Evolutionary conservation across 2,329 filamentous ascomycete species (phyloP).

Genomic region (Diaporthe citriasiana): DNA sequence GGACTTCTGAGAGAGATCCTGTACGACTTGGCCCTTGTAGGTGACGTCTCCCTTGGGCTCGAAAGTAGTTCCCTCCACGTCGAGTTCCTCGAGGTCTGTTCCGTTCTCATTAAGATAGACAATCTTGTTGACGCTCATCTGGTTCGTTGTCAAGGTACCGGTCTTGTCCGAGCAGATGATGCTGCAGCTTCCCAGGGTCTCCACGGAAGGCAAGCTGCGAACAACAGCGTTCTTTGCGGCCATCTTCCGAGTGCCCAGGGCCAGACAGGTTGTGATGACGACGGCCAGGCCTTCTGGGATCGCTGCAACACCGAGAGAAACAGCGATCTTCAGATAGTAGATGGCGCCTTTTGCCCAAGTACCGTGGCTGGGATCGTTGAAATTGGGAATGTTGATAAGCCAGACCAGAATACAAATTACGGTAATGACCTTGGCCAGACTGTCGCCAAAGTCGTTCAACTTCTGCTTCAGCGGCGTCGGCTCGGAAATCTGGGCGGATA

Average conservation of each 20-base stretch:
- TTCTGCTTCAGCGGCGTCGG: slow-evolving; percentile 98
- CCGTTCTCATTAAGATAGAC: slow-evolving; percentile 85
- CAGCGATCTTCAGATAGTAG: slow-evolving; percentile 99
- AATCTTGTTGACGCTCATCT: slow-evolving; percentile 98
- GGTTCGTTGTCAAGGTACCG: slow-evolving; percentile 96
- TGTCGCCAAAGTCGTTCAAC: slow-evolving; percentile 97
- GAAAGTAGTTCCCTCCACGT: slow-evolving; percentile 94
- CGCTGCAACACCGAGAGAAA: slow-evolving; percentile 96
- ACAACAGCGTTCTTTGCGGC: slow-evolving; percentile 98
- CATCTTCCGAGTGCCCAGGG: slow-evolving; percentile 97
- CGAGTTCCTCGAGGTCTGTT: slow-evolving; percentile 83
- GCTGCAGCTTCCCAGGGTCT: slow-evolving; percentile 98
- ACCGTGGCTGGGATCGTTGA: slow-evolving; percentile 93
- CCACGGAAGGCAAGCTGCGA: slow-evolving; percentile 93
- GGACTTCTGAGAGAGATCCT: slow-evolving; percentile 79
- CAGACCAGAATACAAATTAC: slow-evolving; percentile 96
- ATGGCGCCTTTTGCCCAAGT: slow-evolving; percentile 97
- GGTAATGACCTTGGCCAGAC: slow-evolving; percentile 96
- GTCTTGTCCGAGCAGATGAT: slow-evolving; percentile 99
- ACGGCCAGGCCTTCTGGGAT: slow-evolving; percentile 98
- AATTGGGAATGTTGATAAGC: slow-evolving; percentile 98
- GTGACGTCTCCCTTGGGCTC: slow-evolving; percentile 83
- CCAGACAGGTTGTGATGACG: slow-evolving; percentile 98
- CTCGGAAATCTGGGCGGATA: slow-evolving; percentile 96
- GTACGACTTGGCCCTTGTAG: slow-evolving; percentile 75